Percentiles rank a stretch among this genome's conserved stretches.
phyloP scores from a whole-genome alignment of 805 yeast species.

The Ogataea saltuana region DNA sequence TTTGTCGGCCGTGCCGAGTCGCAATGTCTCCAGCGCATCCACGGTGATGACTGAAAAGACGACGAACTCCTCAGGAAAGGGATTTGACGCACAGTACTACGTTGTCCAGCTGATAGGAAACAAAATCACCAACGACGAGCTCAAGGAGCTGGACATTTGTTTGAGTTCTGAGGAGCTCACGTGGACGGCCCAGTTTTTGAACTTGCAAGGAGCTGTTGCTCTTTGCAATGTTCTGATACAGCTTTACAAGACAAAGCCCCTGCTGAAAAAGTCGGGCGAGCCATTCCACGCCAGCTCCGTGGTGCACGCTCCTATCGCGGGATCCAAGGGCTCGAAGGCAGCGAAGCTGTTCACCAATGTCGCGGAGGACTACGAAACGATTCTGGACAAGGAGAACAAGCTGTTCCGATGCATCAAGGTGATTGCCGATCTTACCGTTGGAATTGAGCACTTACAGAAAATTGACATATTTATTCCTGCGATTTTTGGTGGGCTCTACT shows the following conservation, averaged over 20 bases:
- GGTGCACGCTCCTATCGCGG: no score
- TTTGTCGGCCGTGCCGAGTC: constrained; percentile 15
- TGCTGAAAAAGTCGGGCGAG: constrained; percentile 10
- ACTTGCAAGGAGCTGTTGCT: constrained; percentile 86
- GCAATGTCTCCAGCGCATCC: constrained; percentile 19
- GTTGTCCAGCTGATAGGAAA: constrained; percentile 74
- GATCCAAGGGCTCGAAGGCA: not conserved
- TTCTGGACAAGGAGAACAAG: constrained; percentile 68
- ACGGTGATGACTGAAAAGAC: constrained; percentile 14
- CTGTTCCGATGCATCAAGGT: constrained; percentile 82
- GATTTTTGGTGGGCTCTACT: constrained; percentile 73
- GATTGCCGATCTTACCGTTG: constrained; percentile 66
- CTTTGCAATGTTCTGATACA: constrained; percentile 66
- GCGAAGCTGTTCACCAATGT: constrained; percentile 30
- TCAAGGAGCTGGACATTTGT: constrained; percentile 87
- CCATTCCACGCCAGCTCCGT: not conserved
- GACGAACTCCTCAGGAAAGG: constrained; percentile 13
- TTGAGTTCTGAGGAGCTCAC: constrained; percentile 73
- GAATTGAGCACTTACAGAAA: constrained; percentile 64
- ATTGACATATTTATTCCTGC: constrained; percentile 62
- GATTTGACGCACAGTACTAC: constrained; percentile 67
- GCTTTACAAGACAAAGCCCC: constrained; percentile 37
- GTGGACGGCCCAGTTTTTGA: constrained; percentile 85
- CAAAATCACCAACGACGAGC: constrained; percentile 63
- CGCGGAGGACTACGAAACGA: constrained; percentile 33